These are phyloP conservation scores for Hypoxylon rickii DNA, from an alignment of 495 filamentous ascomycete genomes.

Conservation along the genomic window DNA sequence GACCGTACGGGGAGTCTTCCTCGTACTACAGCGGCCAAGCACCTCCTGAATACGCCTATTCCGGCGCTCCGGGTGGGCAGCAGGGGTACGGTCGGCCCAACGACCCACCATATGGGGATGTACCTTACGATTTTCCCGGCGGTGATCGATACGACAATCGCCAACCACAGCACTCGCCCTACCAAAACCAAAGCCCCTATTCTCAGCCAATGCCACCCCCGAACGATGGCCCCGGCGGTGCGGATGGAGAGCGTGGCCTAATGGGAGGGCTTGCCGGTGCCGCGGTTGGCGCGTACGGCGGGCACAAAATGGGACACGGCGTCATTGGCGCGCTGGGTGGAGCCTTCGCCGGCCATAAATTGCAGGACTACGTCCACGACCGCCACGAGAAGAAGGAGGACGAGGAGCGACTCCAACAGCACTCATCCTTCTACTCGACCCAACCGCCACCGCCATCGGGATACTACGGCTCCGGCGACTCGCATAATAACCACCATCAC, in stretches of 20 bases:
- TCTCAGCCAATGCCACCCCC: background rate
- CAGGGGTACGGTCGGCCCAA: background rate
- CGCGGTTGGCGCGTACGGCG: constrained; percentile 41
- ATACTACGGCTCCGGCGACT: constrained; percentile 4
- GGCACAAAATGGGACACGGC: constrained; percentile 43
- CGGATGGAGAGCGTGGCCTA: constrained; percentile 43
- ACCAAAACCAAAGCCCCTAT: constrained; percentile 4
- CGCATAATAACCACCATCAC: background rate
- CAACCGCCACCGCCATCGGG: no score
- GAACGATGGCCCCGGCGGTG: background rate
- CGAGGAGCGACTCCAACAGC: constrained; percentile 29
- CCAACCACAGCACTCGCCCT: constrained; percentile 1
- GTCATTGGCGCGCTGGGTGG: constrained; percentile 42
- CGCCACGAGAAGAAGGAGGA: constrained; percentile 46
- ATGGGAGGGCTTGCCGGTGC: constrained; percentile 42
- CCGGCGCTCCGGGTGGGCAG: background rate
- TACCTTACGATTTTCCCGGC: background rate
- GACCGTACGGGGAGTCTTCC: constrained; percentile 12
- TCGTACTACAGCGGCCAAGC: constrained; percentile 17
- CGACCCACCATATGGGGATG: constrained; percentile 12
- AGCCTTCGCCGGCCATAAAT: constrained; percentile 44
- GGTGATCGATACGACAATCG: constrained; percentile 8
- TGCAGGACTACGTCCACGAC: constrained; percentile 43
- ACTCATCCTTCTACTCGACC: constrained; percentile 4
- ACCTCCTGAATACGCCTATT: constrained; percentile 9